Evolutionary conservation across 2,329 filamentous ascomycete species (phyloP).

Genomic region (Scopulariopsis brevicaulis): DNA sequence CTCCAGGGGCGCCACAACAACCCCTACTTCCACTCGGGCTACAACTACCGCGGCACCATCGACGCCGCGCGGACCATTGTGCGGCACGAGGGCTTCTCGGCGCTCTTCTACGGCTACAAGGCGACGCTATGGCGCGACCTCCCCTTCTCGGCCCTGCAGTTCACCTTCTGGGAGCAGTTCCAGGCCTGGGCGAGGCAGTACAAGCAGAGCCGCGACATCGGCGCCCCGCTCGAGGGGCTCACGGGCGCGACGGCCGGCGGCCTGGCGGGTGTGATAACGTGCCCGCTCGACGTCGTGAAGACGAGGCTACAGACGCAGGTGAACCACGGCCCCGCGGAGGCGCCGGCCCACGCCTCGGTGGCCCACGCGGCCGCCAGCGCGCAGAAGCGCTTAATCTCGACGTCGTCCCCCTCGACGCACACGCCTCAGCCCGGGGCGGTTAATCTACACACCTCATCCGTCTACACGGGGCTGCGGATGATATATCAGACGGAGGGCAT

Average conservation of each 20-base stretch:
- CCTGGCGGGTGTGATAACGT: constrained; percentile 87
- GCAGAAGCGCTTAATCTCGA: constrained; percentile 70
- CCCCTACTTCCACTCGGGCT: constrained; percentile 83
- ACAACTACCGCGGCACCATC: constrained; percentile 82
- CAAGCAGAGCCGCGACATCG: constrained; percentile 74
- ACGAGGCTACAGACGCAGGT: constrained; percentile 92
- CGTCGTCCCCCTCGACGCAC: constrained; percentile 77
- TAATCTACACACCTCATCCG: constrained; percentile 78
- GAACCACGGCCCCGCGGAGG: constrained; percentile 22
- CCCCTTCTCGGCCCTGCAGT: constrained; percentile 91
- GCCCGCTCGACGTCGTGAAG: constrained; percentile 94
- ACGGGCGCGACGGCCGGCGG: constrained; percentile 87
- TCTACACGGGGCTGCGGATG: constrained; percentile 69
- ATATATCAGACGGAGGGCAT: constrained; percentile 89
- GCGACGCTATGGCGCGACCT: constrained; percentile 90
- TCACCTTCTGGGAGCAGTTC: constrained; percentile 96
- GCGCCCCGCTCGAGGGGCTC: constrained; percentile 70
- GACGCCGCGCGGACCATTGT: constrained; percentile 83
- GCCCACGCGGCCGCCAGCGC: constrained; percentile 14
- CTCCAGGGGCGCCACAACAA: constrained; percentile 94
- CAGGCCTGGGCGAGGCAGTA: constrained; percentile 70
- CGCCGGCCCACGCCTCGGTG: constrained; percentile 8
- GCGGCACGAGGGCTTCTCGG: constrained; percentile 67
- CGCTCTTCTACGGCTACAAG: constrained; percentile 94
- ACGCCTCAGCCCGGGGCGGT: constrained; percentile 68